A percentile compares a stretch with the other conserved stretches of the same genome.
Conservation (phyloP, 148 eudicot species). For the Camellia lanceoleosa region DNA sequence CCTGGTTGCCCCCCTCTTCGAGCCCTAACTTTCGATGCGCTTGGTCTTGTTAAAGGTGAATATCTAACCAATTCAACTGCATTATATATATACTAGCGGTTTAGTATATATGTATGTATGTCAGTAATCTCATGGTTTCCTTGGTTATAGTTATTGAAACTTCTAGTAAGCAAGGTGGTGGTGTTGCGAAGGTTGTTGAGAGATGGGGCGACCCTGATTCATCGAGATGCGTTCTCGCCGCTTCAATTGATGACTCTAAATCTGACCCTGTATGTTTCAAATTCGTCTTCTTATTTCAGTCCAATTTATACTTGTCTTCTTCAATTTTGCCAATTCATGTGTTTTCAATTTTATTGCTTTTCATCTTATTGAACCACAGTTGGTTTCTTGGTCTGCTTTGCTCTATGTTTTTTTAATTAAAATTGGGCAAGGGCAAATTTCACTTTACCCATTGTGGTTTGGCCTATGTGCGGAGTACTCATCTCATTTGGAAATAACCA, state of each 20-base stretch:
- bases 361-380: no score
- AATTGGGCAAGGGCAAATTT: no score
- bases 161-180: slow-evolving; percentile 56
- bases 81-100: not conserved
- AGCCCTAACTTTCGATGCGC: slow-evolving; percentile 73
- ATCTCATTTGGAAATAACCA: no score
- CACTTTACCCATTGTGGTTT: no score
- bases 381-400: no score
- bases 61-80: not conserved
- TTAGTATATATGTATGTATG: no score
- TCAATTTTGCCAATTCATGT: no score
- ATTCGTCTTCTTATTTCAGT: not conserved
- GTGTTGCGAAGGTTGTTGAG: slow-evolving; percentile 66
- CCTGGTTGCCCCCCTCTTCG: slow-evolving; percentile 89
- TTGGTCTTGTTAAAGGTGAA: slow-evolving; percentile 82
- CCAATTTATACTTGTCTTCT: not conserved
- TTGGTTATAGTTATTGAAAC: slow-evolving; percentile 66
- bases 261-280: slow-evolving; percentile 57
- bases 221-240: slow-evolving; percentile 60
- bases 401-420: no score
- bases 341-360: not conserved
- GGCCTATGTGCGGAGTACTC: no score
- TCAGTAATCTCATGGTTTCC: not conserved
- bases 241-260: slow-evolving; percentile 57
- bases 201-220: slow-evolving; percentile 93